A percentile compares a stretch with the other conserved stretches of the same genome.
Evolutionary conservation across 257 asterid genomes (phyloP).

Genomic region (Solanum etuberosum): DNA sequence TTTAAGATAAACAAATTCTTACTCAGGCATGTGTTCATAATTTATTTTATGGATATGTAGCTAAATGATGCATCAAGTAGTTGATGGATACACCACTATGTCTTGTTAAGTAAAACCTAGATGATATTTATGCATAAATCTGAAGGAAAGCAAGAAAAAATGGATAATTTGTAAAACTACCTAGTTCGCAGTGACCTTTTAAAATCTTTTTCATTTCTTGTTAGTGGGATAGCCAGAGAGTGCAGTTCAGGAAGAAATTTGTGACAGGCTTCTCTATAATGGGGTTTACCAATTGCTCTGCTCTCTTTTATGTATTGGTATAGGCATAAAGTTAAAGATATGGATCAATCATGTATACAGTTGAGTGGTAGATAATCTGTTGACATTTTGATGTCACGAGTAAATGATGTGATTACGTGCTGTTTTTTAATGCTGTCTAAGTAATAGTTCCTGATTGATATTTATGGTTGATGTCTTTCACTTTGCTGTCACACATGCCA

Average conservation of each 20-base stretch:
- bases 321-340: neutral
- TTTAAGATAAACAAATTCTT: neutral
- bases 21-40: neutral
- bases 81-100: neutral
- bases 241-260: too few relatives aligned
- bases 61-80: neutral
- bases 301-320: neutral
- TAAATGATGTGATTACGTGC: neutral
- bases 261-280: neutral
- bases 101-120: neutral
- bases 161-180: neutral
- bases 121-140: neutral
- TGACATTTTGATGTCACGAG: neutral
- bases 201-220: neutral
- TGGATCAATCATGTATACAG: neutral
- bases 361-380: neutral
- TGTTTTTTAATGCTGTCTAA: neutral
- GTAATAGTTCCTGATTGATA: neutral
- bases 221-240: neutral
- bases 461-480: neutral
- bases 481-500: neutral
- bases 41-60: neutral
- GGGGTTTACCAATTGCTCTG: neutral
- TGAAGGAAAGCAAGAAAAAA: neutral
- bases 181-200: neutral